Evolutionary conservation across 352 stramenopile species (phyloP).

Genomic region (Globisporangium spinosum): DNA sequence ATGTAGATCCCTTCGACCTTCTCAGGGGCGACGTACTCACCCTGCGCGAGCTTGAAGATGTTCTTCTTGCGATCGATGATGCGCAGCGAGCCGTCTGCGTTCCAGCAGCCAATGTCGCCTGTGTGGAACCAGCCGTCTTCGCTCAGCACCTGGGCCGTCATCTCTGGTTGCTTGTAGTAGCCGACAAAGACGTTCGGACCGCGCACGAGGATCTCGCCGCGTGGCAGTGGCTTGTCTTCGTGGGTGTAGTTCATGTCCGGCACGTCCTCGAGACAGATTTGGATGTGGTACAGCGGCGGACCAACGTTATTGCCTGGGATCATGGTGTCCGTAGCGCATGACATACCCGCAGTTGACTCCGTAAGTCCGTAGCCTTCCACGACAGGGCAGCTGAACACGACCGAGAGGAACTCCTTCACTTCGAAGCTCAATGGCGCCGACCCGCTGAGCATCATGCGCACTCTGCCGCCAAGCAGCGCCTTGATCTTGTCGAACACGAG

Average conservation of each 20-base stretch:
- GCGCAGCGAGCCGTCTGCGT: slow-evolving; percentile 85
- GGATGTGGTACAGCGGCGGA: slow-evolving; percentile 67
- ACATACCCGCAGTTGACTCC: slow-evolving; percentile 56
- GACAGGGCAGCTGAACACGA: slow-evolving; percentile 89
- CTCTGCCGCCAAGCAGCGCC: slow-evolving; percentile 81
- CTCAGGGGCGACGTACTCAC: slow-evolving; percentile 95
- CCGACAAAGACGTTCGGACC: slow-evolving; percentile 84
- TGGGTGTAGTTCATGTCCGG: slow-evolving; percentile 95
- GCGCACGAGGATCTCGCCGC: slow-evolving; percentile 83
- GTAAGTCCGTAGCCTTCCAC: slow-evolving; percentile 95
- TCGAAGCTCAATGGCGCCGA: slow-evolving; percentile 90
- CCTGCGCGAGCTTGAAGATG: slow-evolving; percentile 92
- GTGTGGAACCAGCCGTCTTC: slow-evolving; percentile 95
- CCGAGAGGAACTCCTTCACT: slow-evolving; percentile 93
- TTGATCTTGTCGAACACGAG: slow-evolving; percentile 96
- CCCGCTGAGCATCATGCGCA: slow-evolving; percentile 91
- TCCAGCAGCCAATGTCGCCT: slow-evolving; percentile 95
- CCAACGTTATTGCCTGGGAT: slow-evolving; percentile 89
- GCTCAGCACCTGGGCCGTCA: slow-evolving; percentile 89
- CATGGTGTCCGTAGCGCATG: slow-evolving; percentile 28
- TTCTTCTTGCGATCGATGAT: slow-evolving; percentile 93
- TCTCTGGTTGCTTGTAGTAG: slow-evolving; percentile 94
- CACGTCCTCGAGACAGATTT: slow-evolving; percentile 93
- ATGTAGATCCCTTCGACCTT: slow-evolving; percentile 96
- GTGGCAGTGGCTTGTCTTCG: slow-evolving; percentile 48